Percentiles rank a stretch among this genome's conserved stretches.
phyloP scores from a whole-genome alignment of 2,329 filamentous ascomycete genomes.

The Penicillium sp. region DNA sequence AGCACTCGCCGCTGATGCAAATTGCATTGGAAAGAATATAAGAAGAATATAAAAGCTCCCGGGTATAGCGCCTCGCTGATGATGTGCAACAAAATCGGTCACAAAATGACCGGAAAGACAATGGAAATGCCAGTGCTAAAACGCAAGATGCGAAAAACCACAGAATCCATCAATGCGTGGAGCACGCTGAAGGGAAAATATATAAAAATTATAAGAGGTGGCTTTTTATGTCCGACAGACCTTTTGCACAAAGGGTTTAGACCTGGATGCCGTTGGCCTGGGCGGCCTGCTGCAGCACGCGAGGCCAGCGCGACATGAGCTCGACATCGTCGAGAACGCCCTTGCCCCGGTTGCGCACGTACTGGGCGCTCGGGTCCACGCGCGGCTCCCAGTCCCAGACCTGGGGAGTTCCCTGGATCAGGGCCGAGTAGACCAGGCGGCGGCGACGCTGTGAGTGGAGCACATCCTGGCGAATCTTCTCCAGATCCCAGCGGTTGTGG shows the following conservation, averaged over 20 bases:
- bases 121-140: conserved; percentile 12
- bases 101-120: conserved; percentile 4
- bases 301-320: conserved; percentile 41
- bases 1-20: not conserved
- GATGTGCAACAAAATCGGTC: conserved; percentile 13
- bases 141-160: conserved; percentile 4
- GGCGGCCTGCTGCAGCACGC: conserved; percentile 34
- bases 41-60: conserved; percentile 13
- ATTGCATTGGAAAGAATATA: not conserved
- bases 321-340: conserved; percentile 41
- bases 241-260: not conserved
- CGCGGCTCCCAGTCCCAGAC: conserved; percentile 81
- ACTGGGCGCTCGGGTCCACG: conserved; percentile 52
- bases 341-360: conserved; percentile 62
- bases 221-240: not conserved
- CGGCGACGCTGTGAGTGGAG: conserved; percentile 73
- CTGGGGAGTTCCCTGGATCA: conserved; percentile 70
- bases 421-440: conserved; percentile 71
- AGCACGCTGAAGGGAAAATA: conserved; percentile 1
- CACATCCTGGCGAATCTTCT: conserved; percentile 69
- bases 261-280: conserved; percentile 19
- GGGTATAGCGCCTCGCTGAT: conserved; percentile 33
- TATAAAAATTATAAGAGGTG: not conserved
- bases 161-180: not conserved
- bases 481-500: conserved; percentile 72